These are phyloP conservation scores for Acanthamoeba pearcei DNA, from an alignment of 208 protist genomes.

Conservation along the genomic window DNA sequence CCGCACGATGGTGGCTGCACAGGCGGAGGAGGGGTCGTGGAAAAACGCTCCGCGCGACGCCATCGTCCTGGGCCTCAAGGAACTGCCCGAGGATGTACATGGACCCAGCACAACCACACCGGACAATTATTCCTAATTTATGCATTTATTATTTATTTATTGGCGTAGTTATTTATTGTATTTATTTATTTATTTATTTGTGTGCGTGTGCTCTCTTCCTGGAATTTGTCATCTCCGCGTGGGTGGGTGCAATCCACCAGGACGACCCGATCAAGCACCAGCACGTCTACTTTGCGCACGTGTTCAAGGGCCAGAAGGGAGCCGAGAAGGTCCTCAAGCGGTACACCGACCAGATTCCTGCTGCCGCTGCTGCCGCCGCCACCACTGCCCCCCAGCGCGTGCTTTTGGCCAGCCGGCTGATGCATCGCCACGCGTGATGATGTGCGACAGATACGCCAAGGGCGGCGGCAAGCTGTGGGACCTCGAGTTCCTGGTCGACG, in stretches of 20 bases:
- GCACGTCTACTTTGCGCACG: conserved; percentile 90
- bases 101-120: too few species aligned
- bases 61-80: conserved; percentile 88
- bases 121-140: too few species aligned
- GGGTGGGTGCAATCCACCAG: background rate
- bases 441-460: background rate
- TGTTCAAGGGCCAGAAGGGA: conserved; percentile 87
- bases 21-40: conserved; percentile 77
- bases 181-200: too few species aligned
- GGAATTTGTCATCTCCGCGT: too few species aligned
- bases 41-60: conserved; percentile 74
- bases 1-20: conserved; percentile 53
- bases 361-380: too few species aligned
- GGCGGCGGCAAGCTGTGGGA: conserved; percentile 79
- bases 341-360: conserved; percentile 55
- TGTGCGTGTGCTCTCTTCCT: too few species aligned
- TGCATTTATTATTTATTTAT: too few species aligned
- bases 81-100: conserved; percentile 82
- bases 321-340: conserved; percentile 85
- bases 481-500: conserved; percentile 88
- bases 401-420: too few species aligned
- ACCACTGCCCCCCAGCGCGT: too few species aligned
- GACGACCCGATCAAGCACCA: conserved; percentile 77
- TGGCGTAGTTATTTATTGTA: too few species aligned
- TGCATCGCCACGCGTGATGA: background rate